Evolutionary conservation across 2,329 filamentous ascomycete species (phyloP).

Genomic region (Verticillium zaregamsianum): DNA sequence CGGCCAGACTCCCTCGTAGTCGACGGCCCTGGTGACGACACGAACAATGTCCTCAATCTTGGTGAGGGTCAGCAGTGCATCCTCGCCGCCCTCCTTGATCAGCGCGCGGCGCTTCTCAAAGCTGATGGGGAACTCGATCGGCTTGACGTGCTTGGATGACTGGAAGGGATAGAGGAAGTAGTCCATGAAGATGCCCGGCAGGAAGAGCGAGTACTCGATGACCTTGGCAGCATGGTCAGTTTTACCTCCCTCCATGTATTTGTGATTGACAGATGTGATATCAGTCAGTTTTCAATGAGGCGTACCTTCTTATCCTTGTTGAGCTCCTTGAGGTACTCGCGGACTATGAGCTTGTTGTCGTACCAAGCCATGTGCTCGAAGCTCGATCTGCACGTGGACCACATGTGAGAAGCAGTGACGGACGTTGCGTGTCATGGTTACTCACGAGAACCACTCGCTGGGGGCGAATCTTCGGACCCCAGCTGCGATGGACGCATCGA

Average conservation of each 20-base stretch:
- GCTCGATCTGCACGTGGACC: background rate
- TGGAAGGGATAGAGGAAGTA: conserved; percentile 48
- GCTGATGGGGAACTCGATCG: conserved; percentile 32
- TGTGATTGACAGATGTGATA: background rate
- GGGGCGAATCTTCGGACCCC: conserved; percentile 59
- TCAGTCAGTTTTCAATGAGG: background rate
- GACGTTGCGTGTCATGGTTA: background rate
- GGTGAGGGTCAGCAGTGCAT: conserved; percentile 38
- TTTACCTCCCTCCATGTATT: no score
- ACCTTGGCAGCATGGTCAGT: conserved; percentile 28
- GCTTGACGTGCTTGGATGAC: conserved; percentile 37
- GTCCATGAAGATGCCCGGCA: conserved; percentile 49
- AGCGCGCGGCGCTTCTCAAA: conserved; percentile 37
- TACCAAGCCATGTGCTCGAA: conserved; percentile 41
- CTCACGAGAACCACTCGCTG: conserved; percentile 50
- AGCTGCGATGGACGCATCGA: conserved; percentile 54
- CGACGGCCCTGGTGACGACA: conserved; percentile 34
- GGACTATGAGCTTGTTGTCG: conserved; percentile 43
- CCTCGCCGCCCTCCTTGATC: conserved; percentile 35
- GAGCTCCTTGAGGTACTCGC: conserved; percentile 44
- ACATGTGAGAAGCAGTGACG: background rate
- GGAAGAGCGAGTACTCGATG: conserved; percentile 53
- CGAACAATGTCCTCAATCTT: conserved; percentile 36
- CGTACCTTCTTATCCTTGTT: conserved; percentile 41
- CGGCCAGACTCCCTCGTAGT: conserved; percentile 40